Percentiles rank a stretch among this genome's conserved stretches.
Conservation (phyloP, 2,329 filamentous ascomycete species). For the Aspergillus aculeatinus region DNA sequence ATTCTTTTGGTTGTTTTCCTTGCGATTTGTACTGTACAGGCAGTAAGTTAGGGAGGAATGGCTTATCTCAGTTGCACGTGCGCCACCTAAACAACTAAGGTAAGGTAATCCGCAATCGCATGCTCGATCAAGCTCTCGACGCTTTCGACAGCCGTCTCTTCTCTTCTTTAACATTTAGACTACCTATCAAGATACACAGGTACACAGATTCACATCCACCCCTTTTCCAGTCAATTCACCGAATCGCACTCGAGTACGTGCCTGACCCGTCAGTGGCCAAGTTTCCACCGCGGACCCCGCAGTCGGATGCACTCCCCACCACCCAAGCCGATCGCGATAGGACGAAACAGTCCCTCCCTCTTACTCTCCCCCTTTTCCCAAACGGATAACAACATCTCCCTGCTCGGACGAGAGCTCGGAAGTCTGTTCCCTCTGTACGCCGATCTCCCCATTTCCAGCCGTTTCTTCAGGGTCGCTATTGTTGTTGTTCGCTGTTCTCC, state of each 20-base stretch:
- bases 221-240: no score
- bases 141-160: neutral
- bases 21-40: neutral
- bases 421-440: neutral
- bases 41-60: neutral
- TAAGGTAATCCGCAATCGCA: no score
- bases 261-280: neutral
- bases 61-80: neutral
- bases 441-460: neutral
- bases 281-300: conserved; percentile 3
- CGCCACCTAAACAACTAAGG: neutral
- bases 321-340: neutral
- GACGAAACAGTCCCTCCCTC: neutral
- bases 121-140: no score
- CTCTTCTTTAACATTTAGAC: neutral
- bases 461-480: neutral
- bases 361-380: neutral
- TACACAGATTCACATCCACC: no score
- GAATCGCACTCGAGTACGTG: neutral
- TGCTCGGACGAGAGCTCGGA: neutral
- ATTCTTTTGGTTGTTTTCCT: neutral
- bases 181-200: no score
- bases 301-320: conserved; percentile 3
- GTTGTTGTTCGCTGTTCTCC: neutral
- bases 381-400: neutral